Evolutionary conservation across 139 green algal species (phyloP).

Genomic region (Volvox africanus): DNA sequence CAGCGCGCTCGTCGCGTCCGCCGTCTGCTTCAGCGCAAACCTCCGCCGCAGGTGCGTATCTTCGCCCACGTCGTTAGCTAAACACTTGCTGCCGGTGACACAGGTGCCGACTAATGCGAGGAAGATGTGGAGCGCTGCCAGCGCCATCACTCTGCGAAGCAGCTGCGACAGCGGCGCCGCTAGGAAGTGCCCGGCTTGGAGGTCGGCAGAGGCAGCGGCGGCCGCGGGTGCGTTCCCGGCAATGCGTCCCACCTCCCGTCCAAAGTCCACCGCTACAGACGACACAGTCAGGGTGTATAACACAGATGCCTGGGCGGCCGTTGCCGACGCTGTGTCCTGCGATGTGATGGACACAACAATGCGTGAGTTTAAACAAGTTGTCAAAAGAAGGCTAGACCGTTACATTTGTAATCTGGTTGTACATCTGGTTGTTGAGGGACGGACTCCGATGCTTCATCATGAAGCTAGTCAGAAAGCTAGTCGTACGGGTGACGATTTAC

Average conservation of each 20-base stretch:
- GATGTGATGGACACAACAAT: background rate
- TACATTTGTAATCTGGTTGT: no score
- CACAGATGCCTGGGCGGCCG: background rate
- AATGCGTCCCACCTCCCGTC: background rate
- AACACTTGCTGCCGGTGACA: background rate
- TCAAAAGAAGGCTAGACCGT: no score
- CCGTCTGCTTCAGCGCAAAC: no score
- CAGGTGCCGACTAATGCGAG: background rate
- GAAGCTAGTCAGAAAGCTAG: no score
- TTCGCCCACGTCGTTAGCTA: no score
- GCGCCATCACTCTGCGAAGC: background rate
- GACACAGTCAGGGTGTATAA: conserved; percentile 10
- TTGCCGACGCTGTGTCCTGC: background rate
- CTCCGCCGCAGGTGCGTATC: no score
- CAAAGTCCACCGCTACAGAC: background rate
- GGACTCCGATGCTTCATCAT: no score
- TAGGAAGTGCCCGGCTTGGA: background rate
- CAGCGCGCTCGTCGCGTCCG: no score
- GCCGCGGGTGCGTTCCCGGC: background rate
- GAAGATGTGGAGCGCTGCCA: background rate
- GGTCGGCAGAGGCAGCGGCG: background rate
- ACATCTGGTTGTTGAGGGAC: no score
- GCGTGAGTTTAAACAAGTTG: no score
- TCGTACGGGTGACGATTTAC: no score
- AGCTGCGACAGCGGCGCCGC: background rate